Percentiles rank a stretch among this genome's conserved stretches.
Evolutionary conservation across 306 rosid species (phyloP).

Genomic region (Vachellia collinsii): DNA sequence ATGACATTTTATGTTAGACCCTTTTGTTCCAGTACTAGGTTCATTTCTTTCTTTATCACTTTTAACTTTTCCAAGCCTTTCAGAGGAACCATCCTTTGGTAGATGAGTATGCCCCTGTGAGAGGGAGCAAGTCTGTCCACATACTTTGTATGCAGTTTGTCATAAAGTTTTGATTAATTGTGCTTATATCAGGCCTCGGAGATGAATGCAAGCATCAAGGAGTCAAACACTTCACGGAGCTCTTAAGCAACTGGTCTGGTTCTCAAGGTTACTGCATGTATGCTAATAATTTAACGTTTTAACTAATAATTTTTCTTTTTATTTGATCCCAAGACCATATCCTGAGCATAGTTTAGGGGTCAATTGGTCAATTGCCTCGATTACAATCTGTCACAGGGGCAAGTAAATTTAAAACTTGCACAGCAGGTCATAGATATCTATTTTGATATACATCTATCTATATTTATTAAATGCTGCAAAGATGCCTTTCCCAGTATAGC

Average conservation of each 20-base stretch:
- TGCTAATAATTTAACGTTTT: conserved; percentile 33
- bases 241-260: conserved; percentile 64
- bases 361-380: background rate
- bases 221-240: conserved; percentile 42
- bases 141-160: conserved; percentile 7
- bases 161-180: conserved; percentile 26
- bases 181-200: conserved; percentile 55
- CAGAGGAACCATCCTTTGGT: conserved; percentile 1
- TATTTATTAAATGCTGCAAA: background rate
- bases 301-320: conserved; percentile 6
- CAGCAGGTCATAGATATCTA: background rate
- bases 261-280: conserved; percentile 76
- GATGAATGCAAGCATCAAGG: conserved; percentile 57
- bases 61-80: background rate
- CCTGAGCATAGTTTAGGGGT: conserved; percentile 17
- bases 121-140: conserved; percentile 14
- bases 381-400: background rate
- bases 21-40: background rate
- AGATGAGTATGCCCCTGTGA: background rate
- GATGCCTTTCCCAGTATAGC: conserved; percentile 18
- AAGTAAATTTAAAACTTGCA: background rate
- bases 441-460: no score
- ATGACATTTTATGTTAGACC: background rate
- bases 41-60: background rate
- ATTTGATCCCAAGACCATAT: conserved; percentile 15